Evolutionary conservation across 1,139 yeast species (phyloP).

Genomic region (Candida labiduridarum): DNA sequence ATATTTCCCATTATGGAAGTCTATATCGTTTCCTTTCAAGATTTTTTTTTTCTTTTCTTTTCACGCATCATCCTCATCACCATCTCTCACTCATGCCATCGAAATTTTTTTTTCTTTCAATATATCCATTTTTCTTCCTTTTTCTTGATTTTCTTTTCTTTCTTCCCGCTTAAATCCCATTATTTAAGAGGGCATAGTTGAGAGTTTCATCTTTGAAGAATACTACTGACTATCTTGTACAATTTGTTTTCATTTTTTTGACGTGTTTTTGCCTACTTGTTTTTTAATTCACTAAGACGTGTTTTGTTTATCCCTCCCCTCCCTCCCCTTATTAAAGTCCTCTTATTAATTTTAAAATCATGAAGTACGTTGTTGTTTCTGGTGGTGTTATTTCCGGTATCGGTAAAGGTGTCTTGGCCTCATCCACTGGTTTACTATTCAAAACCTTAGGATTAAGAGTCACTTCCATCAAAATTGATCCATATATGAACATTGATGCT

Average conservation of each 20-base stretch:
- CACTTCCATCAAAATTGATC: constrained; percentile 97
- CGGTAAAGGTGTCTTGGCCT: constrained; percentile 97
- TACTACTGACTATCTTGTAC: background rate
- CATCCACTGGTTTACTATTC: constrained; percentile 92
- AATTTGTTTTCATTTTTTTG: constrained; percentile 3
- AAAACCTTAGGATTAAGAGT: constrained; percentile 94
- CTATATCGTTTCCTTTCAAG: constrained; percentile 17
- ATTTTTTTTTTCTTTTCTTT: background rate
- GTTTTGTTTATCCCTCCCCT: background rate
- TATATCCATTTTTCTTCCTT: constrained; percentile 14
- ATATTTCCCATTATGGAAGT: constrained; percentile 29
- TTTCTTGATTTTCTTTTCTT: constrained; percentile 15
- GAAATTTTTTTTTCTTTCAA: constrained; percentile 3
- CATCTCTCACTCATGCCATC: constrained; percentile 11
- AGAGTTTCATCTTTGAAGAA: background rate
- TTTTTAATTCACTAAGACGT: constrained; percentile 1
- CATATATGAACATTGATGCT: constrained; percentile 98
- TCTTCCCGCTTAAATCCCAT: constrained; percentile 53
- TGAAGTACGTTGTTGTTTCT: constrained; percentile 99
- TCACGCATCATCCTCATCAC: constrained; percentile 4
- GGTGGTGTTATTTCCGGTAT: constrained; percentile 99
- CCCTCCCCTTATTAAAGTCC: constrained; percentile 4
- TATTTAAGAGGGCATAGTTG: constrained; percentile 49
- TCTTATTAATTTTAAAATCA: constrained; percentile 23
- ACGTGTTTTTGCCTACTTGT: constrained; percentile 11